A percentile compares a stretch with the other conserved stretches of the same genome.
Evolutionary conservation across 2,329 filamentous ascomycete genomes (phyloP).

Genomic region (Beauveria rudraprayagi): DNA sequence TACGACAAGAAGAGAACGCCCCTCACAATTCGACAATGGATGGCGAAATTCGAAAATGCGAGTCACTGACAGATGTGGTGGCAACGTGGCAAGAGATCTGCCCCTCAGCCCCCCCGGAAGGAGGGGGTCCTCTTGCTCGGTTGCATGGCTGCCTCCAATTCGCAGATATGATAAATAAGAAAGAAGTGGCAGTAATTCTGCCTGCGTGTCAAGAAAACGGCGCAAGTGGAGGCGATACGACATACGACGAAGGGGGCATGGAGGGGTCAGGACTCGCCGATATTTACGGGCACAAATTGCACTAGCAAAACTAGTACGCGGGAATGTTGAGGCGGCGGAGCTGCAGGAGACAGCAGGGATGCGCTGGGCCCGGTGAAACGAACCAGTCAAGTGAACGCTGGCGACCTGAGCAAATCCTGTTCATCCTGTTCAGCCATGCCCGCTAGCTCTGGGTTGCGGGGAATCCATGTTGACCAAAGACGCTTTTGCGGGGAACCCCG

Average conservation of each 20-base stretch:
- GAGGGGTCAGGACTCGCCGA: background rate
- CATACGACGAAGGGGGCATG: background rate
- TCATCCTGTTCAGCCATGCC: background rate
- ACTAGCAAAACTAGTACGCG: background rate
- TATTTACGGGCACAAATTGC: background rate
- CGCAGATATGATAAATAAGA: background rate
- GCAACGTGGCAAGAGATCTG: background rate
- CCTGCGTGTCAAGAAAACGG: background rate
- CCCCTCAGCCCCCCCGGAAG: background rate
- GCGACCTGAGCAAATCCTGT: background rate
- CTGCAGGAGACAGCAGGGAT: background rate
- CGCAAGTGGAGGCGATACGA: slow-evolving; percentile 9
- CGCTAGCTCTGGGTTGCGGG: slow-evolving; percentile 5
- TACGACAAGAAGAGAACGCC: too few relatives aligned
- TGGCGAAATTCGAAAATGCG: background rate
- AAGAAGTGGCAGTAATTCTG: background rate
- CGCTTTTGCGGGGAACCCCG: background rate
- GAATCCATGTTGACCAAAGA: background rate
- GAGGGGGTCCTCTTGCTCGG: background rate
- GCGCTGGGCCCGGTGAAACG: background rate
- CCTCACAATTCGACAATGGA: background rate
- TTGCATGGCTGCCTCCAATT: background rate
- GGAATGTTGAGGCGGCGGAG: background rate
- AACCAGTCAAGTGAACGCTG: background rate
- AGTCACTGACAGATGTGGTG: background rate